Conservation (phyloP, 2,329 filamentous ascomycete species). For the Oidium heveae region DNA sequence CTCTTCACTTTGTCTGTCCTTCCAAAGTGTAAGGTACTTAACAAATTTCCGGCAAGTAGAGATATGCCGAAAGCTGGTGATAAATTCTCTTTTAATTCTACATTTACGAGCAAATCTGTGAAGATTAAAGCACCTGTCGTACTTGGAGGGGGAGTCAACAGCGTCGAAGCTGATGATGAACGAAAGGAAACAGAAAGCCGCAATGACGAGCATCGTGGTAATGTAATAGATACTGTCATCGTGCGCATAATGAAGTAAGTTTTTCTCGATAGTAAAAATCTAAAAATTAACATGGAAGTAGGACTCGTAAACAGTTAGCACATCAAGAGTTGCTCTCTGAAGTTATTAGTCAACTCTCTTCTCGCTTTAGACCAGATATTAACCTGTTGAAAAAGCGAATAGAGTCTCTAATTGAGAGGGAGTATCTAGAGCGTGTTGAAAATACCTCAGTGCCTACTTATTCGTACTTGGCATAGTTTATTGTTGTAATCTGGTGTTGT, state of each 20-base stretch:
- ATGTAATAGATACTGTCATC: conserved; percentile 51
- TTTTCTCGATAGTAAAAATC: not conserved
- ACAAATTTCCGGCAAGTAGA: conserved; percentile 60
- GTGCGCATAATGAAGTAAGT: conserved; percentile 71
- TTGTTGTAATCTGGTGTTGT: too few species aligned
- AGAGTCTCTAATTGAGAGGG: conserved; percentile 49
- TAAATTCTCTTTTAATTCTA: conserved; percentile 56
- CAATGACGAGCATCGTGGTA: conserved; percentile 44
- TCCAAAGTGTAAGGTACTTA: conserved; percentile 57
- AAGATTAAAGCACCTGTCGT: conserved; percentile 81
- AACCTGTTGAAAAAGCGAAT: conserved; percentile 60
- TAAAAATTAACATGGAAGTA: conserved; percentile 17
- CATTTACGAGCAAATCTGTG: conserved; percentile 59
- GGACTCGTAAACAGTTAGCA: conserved; percentile 45
- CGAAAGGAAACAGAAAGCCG: conserved; percentile 48
- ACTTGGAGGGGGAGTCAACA: conserved; percentile 40
- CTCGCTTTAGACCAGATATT: conserved; percentile 52
- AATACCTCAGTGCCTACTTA: conserved; percentile 36
- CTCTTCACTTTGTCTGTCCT: conserved; percentile 62
- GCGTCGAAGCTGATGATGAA: conserved; percentile 52
- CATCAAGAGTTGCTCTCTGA: conserved; percentile 48
- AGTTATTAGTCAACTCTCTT: conserved; percentile 40
- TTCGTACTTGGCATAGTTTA: conserved; percentile 37
- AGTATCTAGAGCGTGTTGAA: conserved; percentile 58
- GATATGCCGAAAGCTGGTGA: conserved; percentile 46